Conservation (phyloP, 345 rosid species). For the Mangifera indica region DNA sequence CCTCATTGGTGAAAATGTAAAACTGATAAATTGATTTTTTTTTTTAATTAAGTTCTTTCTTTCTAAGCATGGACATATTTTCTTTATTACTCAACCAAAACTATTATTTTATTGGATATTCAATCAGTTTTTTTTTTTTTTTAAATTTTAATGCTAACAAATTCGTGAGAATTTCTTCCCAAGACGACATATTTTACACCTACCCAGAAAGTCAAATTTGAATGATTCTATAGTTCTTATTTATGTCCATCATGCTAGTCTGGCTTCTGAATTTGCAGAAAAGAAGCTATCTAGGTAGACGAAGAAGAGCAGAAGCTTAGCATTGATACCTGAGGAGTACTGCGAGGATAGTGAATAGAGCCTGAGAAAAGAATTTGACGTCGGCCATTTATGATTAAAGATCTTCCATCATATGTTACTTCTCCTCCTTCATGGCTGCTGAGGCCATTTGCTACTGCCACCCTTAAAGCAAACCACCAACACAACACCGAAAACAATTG, state of each 20-base stretch:
- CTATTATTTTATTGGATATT: no score
- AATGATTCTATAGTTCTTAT: neutral
- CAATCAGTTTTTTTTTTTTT: no score
- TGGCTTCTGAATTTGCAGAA: no score
- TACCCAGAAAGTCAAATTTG: no score
- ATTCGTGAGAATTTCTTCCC: no score
- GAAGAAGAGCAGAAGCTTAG: neutral
- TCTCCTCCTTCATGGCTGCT: neutral
- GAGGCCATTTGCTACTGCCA: slow-evolving; percentile 21
- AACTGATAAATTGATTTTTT: no score
- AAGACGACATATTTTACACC: no score
- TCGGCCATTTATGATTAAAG: slow-evolving; percentile 59
- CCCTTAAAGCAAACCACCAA: neutral
- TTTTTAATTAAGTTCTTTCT: neutral
- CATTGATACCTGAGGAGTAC: slow-evolving; percentile 54
- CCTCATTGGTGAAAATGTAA: no score
- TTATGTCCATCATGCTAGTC: no score
- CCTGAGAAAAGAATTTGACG: slow-evolving; percentile 70
- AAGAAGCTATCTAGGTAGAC: neutral
- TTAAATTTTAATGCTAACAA: no score
- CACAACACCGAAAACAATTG: neutral
- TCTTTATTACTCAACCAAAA: no score
- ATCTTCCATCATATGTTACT: slow-evolving; percentile 58
- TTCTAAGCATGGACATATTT: no score
- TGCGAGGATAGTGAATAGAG: slow-evolving; percentile 86